phyloP scores from a whole-genome alignment of 139 green algal species.

The Asterochloris sp. region DNA sequence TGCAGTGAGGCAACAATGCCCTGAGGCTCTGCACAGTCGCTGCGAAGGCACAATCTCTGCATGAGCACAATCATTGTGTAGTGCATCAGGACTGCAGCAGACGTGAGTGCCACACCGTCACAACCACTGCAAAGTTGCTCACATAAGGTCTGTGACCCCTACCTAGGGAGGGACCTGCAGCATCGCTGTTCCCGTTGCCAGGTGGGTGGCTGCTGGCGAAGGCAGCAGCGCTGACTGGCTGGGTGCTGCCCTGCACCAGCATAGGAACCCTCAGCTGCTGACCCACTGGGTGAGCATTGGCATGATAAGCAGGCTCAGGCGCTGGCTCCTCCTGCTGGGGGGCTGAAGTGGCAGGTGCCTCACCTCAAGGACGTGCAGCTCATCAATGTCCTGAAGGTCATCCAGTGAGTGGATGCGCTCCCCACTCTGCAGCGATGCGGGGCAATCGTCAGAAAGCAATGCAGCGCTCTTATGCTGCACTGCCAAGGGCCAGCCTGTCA shows the following conservation, averaged over 20 bases:
- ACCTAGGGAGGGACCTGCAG: no score
- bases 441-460: background rate
- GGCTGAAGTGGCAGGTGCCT: background rate
- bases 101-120: no score
- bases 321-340: background rate
- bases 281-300: background rate
- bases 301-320: background rate
- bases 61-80: no score
- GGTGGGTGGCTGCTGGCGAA: conserved; percentile 5
- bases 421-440: conserved; percentile 48
- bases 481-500: background rate
- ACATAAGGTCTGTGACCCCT: no score
- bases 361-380: conserved; percentile 78
- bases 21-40: no score
- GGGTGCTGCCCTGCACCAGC: background rate
- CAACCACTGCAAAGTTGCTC: no score
- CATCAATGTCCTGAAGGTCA: conserved; percentile 86
- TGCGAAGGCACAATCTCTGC: no score
- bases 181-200: background rate
- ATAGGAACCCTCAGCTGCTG: background rate
- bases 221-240: background rate
- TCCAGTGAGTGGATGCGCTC: conserved; percentile 64
- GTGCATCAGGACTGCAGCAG: no score
- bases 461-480: background rate
- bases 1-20: no score